Evolutionary conservation across 257 asterid genomes (phyloP).

Genomic region (Echium plantagineum): DNA sequence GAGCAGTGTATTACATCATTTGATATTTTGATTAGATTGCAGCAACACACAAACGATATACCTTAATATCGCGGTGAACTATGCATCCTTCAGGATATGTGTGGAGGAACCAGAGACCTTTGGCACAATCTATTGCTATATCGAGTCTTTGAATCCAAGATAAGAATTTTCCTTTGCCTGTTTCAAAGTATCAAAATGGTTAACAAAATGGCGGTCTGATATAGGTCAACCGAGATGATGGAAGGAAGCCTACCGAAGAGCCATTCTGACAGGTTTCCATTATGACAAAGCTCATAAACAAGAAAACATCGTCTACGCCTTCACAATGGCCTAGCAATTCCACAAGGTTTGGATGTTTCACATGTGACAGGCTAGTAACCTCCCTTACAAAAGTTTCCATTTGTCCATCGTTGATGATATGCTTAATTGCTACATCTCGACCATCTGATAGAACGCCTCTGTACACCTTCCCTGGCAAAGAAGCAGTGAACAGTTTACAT

Average conservation of each 20-base stretch:
- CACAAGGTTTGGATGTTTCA: conserved; percentile 70
- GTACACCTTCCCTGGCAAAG: conserved; percentile 57
- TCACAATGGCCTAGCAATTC: conserved; percentile 58
- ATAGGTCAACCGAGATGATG: neutral
- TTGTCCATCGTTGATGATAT: conserved; percentile 63
- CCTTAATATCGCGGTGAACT: conserved; percentile 80
- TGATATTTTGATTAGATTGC: too few relatives aligned
- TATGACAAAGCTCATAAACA: conserved; percentile 62
- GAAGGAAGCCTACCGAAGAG: conserved; percentile 34
- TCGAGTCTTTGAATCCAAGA: conserved; percentile 60
- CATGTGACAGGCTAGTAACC: conserved; percentile 66
- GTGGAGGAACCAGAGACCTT: conserved; percentile 68
- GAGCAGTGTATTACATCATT: neutral
- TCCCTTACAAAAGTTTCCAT: conserved; percentile 76
- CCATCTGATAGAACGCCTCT: conserved; percentile 46
- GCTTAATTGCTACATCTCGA: conserved; percentile 52
- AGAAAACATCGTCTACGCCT: conserved; percentile 70
- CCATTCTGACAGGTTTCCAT: conserved; percentile 83
- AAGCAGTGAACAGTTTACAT: conserved; percentile 2
- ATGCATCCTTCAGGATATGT: conserved; percentile 59
- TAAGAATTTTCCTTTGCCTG: conserved; percentile 48
- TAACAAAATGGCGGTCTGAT: neutral
- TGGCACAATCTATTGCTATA: conserved; percentile 57
- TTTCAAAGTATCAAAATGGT: neutral
- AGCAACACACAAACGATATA: neutral